Evolutionary conservation across 2,329 filamentous ascomycete species (phyloP), one percentile per base, ranked within the genome.

Genomic region (Diaporthe australafricana): DNA sequence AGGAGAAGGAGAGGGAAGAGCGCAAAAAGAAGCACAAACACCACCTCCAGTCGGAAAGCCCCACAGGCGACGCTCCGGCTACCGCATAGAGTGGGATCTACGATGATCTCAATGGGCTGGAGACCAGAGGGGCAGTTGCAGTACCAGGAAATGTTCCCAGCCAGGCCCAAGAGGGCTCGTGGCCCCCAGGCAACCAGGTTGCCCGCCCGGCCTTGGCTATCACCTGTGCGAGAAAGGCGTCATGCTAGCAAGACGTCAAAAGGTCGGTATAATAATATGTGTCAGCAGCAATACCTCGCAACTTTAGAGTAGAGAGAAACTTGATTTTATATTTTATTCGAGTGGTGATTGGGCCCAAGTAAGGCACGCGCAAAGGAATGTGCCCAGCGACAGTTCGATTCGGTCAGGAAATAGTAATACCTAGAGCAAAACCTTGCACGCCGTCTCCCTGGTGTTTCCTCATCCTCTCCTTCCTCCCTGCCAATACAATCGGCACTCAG

Each of bases 1-100:
- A 94, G 79, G 92, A 94, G 79, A 91, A 94, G 55, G 84, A 84
- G 77, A 88, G 91, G 84, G 86, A 89, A 74, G 84, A 84, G 77
- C 86, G 87, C 77, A 84, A 86, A 75, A 79, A 76, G 45, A 76
- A 75, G 72, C 74, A 76, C 42, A 70, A 74, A 70, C 63, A 67
- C 40, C 52, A 63, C n/a, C 35, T 35, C 35, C 57, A 57, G 17
- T 30, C 70, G 14, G 56, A 35, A 22, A 66, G 62, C 11, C 70
- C 72, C 6, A 50, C 67, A 6, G 38, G 38, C 16, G 72, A 73
- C 12, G 8, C 70, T 25, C 45, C 55, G 48, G 62, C 63, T 25
- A 40, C 68, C 1, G 53, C 63, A n/a, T 68, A 68, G 38, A 63
- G 14, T 11, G 17, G 32, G 35, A 6, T 14, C 38, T 17, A 20